Conservation (phyloP, 1,284 basidiomycete genomes). For the Trichosporon coremiiforme region DNA sequence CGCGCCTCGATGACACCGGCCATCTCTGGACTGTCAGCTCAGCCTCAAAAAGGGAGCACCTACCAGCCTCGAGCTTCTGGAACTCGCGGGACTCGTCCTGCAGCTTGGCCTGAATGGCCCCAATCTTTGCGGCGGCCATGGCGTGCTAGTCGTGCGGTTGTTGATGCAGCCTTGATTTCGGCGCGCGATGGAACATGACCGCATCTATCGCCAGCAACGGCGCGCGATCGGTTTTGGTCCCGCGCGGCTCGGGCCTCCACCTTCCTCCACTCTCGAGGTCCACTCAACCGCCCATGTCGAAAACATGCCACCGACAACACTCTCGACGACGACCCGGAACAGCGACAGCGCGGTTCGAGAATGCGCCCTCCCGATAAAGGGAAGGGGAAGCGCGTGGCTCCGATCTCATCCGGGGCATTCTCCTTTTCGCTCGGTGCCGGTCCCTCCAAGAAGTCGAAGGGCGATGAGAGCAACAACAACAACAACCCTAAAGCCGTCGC, state of each 20-base stretch:
- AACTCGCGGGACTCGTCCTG: constrained; percentile 71
- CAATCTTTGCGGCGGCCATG: constrained; percentile 45
- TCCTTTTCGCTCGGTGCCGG: constrained; percentile 34
- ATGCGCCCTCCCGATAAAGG: constrained; percentile 5
- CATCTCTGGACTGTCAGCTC: constrained; percentile 60
- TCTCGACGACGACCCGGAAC: background rate
- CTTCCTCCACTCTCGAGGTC: background rate
- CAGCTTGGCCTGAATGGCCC: constrained; percentile 56
- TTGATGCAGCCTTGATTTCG: constrained; percentile 5
- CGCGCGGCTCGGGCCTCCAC: constrained; percentile 27
- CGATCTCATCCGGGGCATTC: constrained; percentile 39
- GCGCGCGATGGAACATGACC: constrained; percentile 12
- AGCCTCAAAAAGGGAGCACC: constrained; percentile 26
- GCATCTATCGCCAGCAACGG: background rate
- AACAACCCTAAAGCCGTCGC: background rate
- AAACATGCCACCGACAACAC: background rate
- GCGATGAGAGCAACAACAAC: background rate
- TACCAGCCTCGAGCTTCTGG: constrained; percentile 71
- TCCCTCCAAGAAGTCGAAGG: constrained; percentile 34
- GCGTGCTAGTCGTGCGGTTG: constrained; percentile 19
- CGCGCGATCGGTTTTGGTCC: constrained; percentile 18
- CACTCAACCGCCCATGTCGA: background rate
- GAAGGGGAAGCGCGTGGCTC: constrained; percentile 33
- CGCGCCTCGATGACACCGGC: constrained; percentile 72
- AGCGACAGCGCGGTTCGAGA: background rate